Base-by-base conservation (phyloP, 2,329 filamentous ascomycete genomes). In the Nectriaceae sp. region DNA sequence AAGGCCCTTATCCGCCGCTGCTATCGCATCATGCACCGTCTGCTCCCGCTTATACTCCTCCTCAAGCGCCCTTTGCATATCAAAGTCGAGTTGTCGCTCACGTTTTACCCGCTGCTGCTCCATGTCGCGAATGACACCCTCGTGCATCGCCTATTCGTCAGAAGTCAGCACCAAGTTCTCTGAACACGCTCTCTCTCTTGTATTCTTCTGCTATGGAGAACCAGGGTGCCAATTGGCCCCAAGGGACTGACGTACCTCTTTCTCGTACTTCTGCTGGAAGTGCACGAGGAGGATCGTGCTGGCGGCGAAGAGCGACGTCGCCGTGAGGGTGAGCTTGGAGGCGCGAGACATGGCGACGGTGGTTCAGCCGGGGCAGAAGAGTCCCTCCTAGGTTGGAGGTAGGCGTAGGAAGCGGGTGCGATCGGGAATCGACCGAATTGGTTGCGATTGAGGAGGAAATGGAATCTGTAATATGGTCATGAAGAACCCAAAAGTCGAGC, bases 11-110 rank as follows among this genome's bases (percentile, higher is more conserved):
- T 61, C 54, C 31, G 55, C 52, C 8, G 62, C 59, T 33, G 57
- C 61, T 55, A 65, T 59, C 16, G 70, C 65, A 38, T 65, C 64
- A 46, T 78, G 80, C 22, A 97, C 92, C 4, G 76, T 88, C 73
- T 99, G 94, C 24, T 91, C 78, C 69, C 93, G 93, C 67, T 87
- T 85, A 70, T 97, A 97, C 69, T 99, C 89, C 62, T 87, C 82
- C 72, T 97, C 92, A 40, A 99, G 75, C 5, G 80, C 82, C 54
- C 79, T 82, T 67, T 99, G 94, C 82, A 96, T 84, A 56, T 97
- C 92, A 64, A 99, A 99, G 67, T 99, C 94, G 43, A 91, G 83
- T 69, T 95, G 89, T 50, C 94, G 86, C 70, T 99, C 94, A 57
- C 83, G 82, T 74, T 97, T 97, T 57, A 97, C 69, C 39, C 89